Evolutionary conservation across 1,284 basidiomycete genomes (phyloP).

Genomic region (Ceraceosorus guamensis): DNA sequence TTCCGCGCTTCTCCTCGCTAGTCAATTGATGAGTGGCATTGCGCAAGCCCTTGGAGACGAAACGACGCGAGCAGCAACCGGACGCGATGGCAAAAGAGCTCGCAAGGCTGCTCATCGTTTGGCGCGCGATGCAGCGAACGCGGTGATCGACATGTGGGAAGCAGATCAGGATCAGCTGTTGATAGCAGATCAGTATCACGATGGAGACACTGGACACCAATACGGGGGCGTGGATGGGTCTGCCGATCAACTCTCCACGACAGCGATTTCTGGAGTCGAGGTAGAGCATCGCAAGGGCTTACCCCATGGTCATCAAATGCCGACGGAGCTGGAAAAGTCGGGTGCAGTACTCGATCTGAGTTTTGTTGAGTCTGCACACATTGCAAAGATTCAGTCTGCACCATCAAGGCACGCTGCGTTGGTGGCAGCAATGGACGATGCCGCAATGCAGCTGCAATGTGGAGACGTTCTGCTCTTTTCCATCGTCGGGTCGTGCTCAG

Average conservation of each 20-base stretch:
- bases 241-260: no score
- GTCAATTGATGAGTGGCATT: constrained; percentile 23
- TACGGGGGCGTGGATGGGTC: no score
- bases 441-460: neutral
- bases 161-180: constrained; percentile 21
- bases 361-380: constrained; percentile 17
- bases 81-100: constrained; percentile 9
- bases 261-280: neutral
- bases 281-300: neutral
- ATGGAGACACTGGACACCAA: no score
- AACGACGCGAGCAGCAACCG: constrained; percentile 8
- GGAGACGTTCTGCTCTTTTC: constrained; percentile 15
- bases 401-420: neutral
- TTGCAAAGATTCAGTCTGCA: no score
- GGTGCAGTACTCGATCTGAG: constrained; percentile 27
- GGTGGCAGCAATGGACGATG: constrained; percentile 1
- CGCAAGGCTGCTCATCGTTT: constrained; percentile 27
- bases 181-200: neutral
- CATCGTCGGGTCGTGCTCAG: constrained; percentile 19
- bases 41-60: constrained; percentile 18
- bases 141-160: constrained; percentile 24
- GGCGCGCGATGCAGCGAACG: constrained; percentile 15
- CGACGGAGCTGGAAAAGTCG: constrained; percentile 1
- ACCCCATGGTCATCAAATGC: no score
- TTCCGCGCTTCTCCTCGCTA: constrained; percentile 16